phyloP scores from a whole-genome alignment of 139 green algal species.

The Chlorella sorokiniana region DNA sequence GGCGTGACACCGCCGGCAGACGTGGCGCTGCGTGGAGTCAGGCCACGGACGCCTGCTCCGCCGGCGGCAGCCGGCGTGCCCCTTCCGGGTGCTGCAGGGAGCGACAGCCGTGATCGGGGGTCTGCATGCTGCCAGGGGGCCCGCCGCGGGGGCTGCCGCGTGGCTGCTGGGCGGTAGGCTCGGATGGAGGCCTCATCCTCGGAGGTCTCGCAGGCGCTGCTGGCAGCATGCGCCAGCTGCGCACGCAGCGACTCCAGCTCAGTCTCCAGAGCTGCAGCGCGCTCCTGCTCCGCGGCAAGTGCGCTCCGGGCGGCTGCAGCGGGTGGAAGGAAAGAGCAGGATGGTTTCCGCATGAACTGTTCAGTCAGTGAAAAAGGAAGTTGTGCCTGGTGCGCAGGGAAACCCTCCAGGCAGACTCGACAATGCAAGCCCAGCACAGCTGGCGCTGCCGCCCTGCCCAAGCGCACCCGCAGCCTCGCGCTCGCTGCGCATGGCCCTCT shows the following conservation, averaged over 20 bases:
- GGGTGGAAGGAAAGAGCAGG: neutral
- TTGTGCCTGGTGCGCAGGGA: neutral
- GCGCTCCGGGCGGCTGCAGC: constrained; percentile 9
- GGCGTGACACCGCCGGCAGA: neutral
- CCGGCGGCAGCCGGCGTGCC: neutral
- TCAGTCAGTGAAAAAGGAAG: neutral
- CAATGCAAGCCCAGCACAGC: neutral
- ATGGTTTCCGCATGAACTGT: neutral
- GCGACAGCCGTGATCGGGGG: constrained; percentile 9
- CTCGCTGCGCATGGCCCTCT: constrained; percentile 34
- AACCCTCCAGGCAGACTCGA: neutral
- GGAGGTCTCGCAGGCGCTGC: neutral
- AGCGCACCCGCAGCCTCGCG: constrained; percentile 10
- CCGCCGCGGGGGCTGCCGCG: neutral
- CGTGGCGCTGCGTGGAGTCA: neutral
- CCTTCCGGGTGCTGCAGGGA: neutral
- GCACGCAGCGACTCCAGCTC: constrained; percentile 26
- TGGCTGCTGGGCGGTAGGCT: constrained; percentile 7
- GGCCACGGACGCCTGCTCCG: neutral
- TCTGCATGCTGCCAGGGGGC: neutral
- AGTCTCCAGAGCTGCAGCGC: neutral
- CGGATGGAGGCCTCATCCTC: constrained; percentile 20
- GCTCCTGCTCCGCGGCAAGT: constrained; percentile 28
- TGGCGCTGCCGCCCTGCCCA: neutral
- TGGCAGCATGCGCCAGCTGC: constrained; percentile 15